Evolutionary conservation across 2,329 filamentous ascomycete genomes (phyloP).

Genomic region (Dothideomycetes sp.): DNA sequence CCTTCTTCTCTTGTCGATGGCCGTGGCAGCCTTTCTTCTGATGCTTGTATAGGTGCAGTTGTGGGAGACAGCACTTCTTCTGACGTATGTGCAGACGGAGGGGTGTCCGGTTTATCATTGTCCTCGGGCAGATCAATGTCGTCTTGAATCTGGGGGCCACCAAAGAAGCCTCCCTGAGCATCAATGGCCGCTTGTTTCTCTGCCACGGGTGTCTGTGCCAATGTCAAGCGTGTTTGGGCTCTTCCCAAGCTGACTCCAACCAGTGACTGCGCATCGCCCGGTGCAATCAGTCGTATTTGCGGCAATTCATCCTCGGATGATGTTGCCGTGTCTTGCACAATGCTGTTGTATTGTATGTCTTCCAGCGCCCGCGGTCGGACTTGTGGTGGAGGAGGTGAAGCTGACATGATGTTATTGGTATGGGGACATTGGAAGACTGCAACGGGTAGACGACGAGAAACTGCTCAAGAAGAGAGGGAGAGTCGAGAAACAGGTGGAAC

Average conservation of each 20-base stretch:
- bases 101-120: constrained; percentile 13
- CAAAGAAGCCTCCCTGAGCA: constrained; percentile 40
- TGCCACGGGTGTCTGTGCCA: constrained; percentile 47
- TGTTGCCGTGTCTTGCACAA: constrained; percentile 30
- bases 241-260: constrained; percentile 52
- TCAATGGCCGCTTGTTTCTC: constrained; percentile 52
- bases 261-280: constrained; percentile 35
- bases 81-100: not conserved
- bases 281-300: constrained; percentile 21
- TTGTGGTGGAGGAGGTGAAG: not conserved
- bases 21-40: constrained; percentile 2
- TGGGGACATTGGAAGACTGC: constrained; percentile 1
- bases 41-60: not conserved
- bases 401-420: constrained; percentile 1
- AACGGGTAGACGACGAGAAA: not conserved
- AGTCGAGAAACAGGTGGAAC: not conserved
- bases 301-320: constrained; percentile 36
- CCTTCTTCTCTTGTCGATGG: constrained; percentile 3
- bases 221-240: constrained; percentile 47
- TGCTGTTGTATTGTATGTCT: constrained; percentile 32
- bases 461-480: not conserved
- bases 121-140: constrained; percentile 13
- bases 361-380: constrained; percentile 29
- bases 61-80: constrained; percentile 1
- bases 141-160: constrained; percentile 17